Conservation (phyloP, 2,329 filamentous ascomycete genomes). For the Trichoderma hamatum region DNA sequence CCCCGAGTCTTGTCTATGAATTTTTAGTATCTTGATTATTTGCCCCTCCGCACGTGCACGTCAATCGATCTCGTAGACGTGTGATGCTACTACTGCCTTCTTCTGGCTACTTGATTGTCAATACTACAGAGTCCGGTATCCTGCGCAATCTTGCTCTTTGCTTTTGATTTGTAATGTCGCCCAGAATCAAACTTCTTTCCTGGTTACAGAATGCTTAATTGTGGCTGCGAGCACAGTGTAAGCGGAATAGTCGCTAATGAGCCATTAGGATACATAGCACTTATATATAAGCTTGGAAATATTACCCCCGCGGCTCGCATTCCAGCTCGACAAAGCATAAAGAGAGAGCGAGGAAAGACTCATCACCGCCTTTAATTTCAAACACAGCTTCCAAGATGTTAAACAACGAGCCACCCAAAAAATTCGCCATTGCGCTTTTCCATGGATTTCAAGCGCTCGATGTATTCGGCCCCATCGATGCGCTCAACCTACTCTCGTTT, state of each 20-base stretch:
- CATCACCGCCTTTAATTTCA: background rate
- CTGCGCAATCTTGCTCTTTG: background rate
- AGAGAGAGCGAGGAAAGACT: background rate
- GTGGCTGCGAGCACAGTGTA: background rate
- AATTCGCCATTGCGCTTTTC: conserved; percentile 42
- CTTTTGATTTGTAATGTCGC: background rate
- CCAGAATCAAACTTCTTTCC: background rate
- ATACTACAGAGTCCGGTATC: background rate
- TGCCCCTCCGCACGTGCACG: background rate
- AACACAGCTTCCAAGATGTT: background rate
- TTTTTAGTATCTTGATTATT: background rate
- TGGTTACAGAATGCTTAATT: background rate
- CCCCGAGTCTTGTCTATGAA: background rate
- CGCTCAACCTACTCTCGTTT: conserved; percentile 38
- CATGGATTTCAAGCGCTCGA: conserved; percentile 44
- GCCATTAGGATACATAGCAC: background rate
- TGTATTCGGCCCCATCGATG: conserved; percentile 46
- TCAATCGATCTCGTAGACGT: background rate
- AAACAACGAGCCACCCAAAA: conserved; percentile 23
- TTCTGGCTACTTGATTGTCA: background rate
- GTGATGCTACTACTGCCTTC: background rate
- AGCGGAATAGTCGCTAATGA: background rate
- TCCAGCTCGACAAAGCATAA: background rate
- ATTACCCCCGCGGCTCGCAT: background rate
- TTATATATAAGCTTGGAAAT: background rate